Base-by-base conservation (phyloP, 805 yeast genomes). In the Lipomyces sp. region DNA sequence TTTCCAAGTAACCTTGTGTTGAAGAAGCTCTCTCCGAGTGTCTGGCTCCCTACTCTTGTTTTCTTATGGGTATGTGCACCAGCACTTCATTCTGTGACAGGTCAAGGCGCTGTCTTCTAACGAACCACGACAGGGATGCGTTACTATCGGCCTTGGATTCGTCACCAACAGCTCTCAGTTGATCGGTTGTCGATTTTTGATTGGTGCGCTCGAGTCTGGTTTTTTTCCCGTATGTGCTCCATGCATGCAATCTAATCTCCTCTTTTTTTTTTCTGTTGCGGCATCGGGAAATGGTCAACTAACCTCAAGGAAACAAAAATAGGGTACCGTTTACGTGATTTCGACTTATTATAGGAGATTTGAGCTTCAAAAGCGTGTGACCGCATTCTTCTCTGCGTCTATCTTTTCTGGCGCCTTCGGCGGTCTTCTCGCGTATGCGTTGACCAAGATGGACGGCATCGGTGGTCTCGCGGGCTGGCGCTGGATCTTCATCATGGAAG, bases 401-500 rank as follows among this genome's bases (percentile, higher is more conserved):
- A 68, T 75, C 31, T 66, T 75, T 55, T 75, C 79, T 2, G 79
- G 79, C 48, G 79, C 77, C 23, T 76, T 77, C 36, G 69, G 74
- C 21, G 78, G 79, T 36, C 72, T 77, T 16, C 67, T 76, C 58
- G 75, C 71, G 44, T 73, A 70, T 44, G 74, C 81, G 26, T 73
- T 77, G 42, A 55, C 59, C 13, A 63, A 70, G 51, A 73, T 75
- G 55, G 70, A 72, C 43, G 63, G 62, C 14, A 49, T 43, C 3
- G 68, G 69, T 45, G 78, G 78, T 8, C 54, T 73, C 36, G 57
- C 61, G 6, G 68, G 76, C 11, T 77, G 81, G 81, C 69, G 73
- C 60, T 77, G 80, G 78, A 66, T 77, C 38, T 77, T 76, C 56
- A 70, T 77, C 47, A 69, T 77, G 53, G 79, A 76, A 55, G 80